Conservation (phyloP, 2,329 filamentous ascomycete species). For the Immersiporthe knoxdaviesiana region DNA sequence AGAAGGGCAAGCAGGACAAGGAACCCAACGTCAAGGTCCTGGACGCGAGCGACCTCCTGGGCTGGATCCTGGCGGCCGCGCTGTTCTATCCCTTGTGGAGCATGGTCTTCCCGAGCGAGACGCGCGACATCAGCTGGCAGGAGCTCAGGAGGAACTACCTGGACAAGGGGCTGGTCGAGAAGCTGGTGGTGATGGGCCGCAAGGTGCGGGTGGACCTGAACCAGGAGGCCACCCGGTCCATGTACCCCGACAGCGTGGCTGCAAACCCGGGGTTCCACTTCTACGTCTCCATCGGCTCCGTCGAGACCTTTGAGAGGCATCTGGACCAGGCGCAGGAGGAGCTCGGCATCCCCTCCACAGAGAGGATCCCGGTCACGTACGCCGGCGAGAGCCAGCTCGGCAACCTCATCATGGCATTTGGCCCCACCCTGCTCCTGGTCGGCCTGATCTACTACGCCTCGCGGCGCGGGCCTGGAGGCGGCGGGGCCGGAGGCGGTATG, state of each 20-base stretch:
- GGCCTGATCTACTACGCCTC: slow-evolving; percentile 81
- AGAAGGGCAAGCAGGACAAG: slow-evolving; percentile 33
- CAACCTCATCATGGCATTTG: slow-evolving; percentile 75
- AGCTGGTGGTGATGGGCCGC: slow-evolving; percentile 78
- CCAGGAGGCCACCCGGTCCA: slow-evolving; percentile 70
- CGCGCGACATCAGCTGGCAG: slow-evolving; percentile 92
- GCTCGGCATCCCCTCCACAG: slow-evolving; percentile 80
- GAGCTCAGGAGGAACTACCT: slow-evolving; percentile 93
- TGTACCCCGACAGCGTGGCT: slow-evolving; percentile 77
- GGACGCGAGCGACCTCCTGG: slow-evolving; percentile 57
- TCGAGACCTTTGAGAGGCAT: slow-evolving; percentile 88
- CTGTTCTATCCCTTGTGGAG: slow-evolving; percentile 48
- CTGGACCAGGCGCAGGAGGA: slow-evolving; percentile 88
- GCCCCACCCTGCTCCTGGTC: slow-evolving; percentile 84
- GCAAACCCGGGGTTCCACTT: slow-evolving; percentile 75
- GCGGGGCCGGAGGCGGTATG: slow-evolving; percentile 72
- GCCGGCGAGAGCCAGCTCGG: slow-evolving; percentile 74
- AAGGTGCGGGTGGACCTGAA: slow-evolving; percentile 77
- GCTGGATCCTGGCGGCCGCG: slow-evolving; percentile 47
- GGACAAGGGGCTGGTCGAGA: slow-evolving; percentile 94
- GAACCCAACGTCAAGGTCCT: slow-evolving; percentile 31
- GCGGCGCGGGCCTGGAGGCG: slow-evolving; percentile 71
- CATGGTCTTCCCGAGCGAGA: slow-evolving; percentile 47
- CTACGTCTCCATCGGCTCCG: slow-evolving; percentile 93
- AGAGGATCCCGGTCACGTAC: slow-evolving; percentile 93